These are phyloP conservation scores for Saccharomycopsis guyanensis DNA, from an alignment of 805 yeast species.

Conservation along the genomic window DNA sequence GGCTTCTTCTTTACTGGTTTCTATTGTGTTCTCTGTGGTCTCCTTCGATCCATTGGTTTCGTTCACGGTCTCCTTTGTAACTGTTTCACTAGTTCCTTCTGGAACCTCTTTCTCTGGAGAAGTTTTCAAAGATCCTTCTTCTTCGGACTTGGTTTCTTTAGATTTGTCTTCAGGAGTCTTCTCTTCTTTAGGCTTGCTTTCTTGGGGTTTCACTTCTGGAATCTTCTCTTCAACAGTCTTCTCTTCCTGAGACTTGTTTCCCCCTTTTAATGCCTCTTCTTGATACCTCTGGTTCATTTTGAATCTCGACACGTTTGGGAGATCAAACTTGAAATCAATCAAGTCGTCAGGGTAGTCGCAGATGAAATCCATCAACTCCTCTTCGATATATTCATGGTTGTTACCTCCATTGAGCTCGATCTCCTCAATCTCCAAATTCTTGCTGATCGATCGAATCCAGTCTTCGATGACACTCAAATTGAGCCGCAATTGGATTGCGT, in stretches of 20 bases:
- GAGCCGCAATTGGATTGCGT: conserved; percentile 84
- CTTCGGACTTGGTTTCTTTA: conserved; percentile 1
- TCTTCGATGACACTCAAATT: conserved; percentile 85
- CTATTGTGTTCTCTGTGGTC: too few relatives aligned
- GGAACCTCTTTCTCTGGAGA: not conserved
- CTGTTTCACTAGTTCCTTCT: conserved; percentile 1
- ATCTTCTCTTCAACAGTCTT: not conserved
- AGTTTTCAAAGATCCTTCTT: not conserved
- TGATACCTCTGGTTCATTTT: conserved; percentile 15
- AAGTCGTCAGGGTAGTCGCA: conserved; percentile 29
- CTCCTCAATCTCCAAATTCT: conserved; percentile 22
- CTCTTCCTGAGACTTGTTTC: not conserved
- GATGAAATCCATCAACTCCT: conserved; percentile 6
- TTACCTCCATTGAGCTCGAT: conserved; percentile 11
- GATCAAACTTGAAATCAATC: conserved; percentile 22
- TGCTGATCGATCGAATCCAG: conserved; percentile 59
- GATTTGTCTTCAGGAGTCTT: not conserved
- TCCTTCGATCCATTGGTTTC: not conserved
- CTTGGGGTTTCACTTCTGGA: not conserved
- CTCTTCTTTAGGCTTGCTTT: not conserved
- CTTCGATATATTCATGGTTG: not conserved
- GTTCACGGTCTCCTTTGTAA: too few relatives aligned
- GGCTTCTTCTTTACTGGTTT: too few relatives aligned
- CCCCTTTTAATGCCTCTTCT: not conserved
- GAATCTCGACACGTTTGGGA: conserved; percentile 28